These are phyloP conservation scores for Candida sonorensis DNA, from an alignment of 805 yeast genomes.

Conservation along the genomic window DNA sequence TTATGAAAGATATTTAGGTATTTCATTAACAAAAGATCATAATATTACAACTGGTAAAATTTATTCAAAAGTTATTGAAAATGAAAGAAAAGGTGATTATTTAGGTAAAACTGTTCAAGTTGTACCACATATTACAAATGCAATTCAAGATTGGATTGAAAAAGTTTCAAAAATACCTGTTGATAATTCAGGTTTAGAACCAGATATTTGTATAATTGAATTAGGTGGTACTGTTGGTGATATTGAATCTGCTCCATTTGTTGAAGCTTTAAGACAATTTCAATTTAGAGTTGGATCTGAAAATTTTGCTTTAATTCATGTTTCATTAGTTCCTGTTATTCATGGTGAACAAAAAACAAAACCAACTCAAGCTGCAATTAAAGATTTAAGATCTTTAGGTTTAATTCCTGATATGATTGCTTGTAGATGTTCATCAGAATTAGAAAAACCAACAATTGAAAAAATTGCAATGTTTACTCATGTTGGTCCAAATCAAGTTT, in stretches of 20 bases:
- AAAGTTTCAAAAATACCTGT: constrained; percentile 88
- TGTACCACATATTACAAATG: constrained; percentile 96
- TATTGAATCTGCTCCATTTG: constrained; percentile 97
- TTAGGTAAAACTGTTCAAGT: constrained; percentile 99
- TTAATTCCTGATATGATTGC: constrained; percentile 96
- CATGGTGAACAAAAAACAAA: constrained; percentile 99
- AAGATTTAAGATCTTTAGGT: constrained; percentile 93
- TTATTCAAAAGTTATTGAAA: constrained; percentile 87
- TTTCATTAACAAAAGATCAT: constrained; percentile 88
- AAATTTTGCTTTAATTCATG: constrained; percentile 93
- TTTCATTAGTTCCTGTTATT: constrained; percentile 93
- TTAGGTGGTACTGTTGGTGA: constrained; percentile 99
- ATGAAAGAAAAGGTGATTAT: constrained; percentile 94
- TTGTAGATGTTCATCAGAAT: constrained; percentile 84
- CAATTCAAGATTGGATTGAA: constrained; percentile 98
- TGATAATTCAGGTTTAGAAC: constrained; percentile 78
- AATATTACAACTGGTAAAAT: constrained; percentile 98
- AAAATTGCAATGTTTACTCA: constrained; percentile 99
- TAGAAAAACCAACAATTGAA: constrained; percentile 80
- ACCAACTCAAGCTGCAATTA: constrained; percentile 98
- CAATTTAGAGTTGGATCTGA: constrained; percentile 95
- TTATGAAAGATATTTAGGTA: constrained; percentile 93
- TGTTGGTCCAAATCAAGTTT: constrained; percentile 96
- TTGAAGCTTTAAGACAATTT: constrained; percentile 97
- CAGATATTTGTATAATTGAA: constrained; percentile 95